Percentiles rank a stretch among this genome's conserved stretches.
These are phyloP conservation scores for Corniculantispora saksenae DNA, from an alignment of 2,329 filamentous ascomycete species.

Conservation along the genomic window DNA sequence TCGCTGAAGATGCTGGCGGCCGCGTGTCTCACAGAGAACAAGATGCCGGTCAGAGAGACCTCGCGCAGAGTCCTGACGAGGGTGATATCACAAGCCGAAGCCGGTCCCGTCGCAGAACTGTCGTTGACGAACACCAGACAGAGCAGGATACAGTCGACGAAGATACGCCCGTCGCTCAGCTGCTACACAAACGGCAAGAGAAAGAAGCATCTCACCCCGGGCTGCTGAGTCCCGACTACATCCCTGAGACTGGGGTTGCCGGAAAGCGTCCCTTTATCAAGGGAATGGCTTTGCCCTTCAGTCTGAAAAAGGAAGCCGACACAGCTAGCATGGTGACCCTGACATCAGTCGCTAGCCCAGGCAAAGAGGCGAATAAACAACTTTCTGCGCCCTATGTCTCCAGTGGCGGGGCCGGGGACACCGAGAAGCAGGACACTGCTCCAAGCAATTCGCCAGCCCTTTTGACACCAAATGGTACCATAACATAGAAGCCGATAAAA, in stretches of 20 bases:
- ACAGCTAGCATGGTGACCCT: conserved; percentile 73
- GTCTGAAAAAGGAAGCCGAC: conserved; percentile 61
- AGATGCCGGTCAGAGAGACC: conserved; percentile 42
- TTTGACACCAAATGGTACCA: neutral
- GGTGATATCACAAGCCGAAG: conserved; percentile 33
- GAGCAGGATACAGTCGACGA: conserved; percentile 35
- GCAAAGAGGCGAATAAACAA: conserved; percentile 15
- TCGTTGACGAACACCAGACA: conserved; percentile 54
- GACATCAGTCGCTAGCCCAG: conserved; percentile 40
- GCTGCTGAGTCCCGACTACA: conserved; percentile 45
- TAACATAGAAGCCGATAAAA: neutral
- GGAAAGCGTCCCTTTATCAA: conserved; percentile 67
- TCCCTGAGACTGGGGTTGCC: conserved; percentile 50
- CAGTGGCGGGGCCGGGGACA: conserved; percentile 24
- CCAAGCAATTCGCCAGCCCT: neutral
- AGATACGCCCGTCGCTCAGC: conserved; percentile 44
- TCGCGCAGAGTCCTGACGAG: conserved; percentile 25
- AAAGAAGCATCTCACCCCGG: conserved; percentile 42
- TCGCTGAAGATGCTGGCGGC: conserved; percentile 43
- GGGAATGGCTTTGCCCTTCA: conserved; percentile 74
- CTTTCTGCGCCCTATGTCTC: conserved; percentile 24
- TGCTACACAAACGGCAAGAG: conserved; percentile 45
- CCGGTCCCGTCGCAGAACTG: conserved; percentile 46
- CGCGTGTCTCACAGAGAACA: conserved; percentile 11
- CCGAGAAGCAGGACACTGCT: neutral